Evolutionary conservation across 352 stramenopile genomes (phyloP).

Genomic region (Phytophthora pini): DNA sequence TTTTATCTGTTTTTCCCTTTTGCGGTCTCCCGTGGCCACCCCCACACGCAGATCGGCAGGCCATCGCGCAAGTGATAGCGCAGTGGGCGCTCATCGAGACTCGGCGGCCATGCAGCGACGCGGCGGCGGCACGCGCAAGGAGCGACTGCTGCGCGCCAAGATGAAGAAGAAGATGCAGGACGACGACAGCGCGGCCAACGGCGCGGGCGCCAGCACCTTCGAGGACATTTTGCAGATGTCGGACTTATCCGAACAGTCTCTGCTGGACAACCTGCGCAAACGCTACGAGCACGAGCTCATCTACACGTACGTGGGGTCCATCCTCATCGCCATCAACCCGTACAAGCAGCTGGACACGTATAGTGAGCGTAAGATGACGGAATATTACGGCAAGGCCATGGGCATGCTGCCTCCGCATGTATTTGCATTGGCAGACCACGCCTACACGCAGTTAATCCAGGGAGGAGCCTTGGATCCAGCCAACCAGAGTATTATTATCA

Average conservation of each 20-base stretch:
- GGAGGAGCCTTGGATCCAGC: constrained; percentile 78
- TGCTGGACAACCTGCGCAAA: constrained; percentile 88
- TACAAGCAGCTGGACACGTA: constrained; percentile 88
- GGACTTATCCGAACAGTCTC: constrained; percentile 89
- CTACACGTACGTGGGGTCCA: constrained; percentile 94
- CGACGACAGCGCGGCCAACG: constrained; percentile 52
- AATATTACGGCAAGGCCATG: constrained; percentile 90
- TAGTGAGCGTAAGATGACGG: constrained; percentile 81
- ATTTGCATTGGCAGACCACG: constrained; percentile 91
- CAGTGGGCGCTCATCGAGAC: constrained; percentile 35
- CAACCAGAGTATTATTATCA: constrained; percentile 95
- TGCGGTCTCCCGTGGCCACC: constrained; percentile 2
- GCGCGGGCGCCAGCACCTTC: constrained; percentile 56
- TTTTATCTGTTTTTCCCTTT: constrained; percentile 21
- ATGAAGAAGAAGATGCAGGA: constrained; percentile 89
- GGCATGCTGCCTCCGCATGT: constrained; percentile 87
- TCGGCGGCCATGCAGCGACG: constrained; percentile 39
- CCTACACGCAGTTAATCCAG: constrained; percentile 90
- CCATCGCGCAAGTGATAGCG: constrained; percentile 29
- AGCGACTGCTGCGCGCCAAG: constrained; percentile 86
- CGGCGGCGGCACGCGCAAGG: constrained; percentile 71
- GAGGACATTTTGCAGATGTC: constrained; percentile 92
- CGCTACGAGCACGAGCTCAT: constrained; percentile 94
- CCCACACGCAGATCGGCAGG: constrained; percentile 35
- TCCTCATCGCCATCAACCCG: constrained; percentile 93